Evolutionary conservation across 169 alveolate species (phyloP).

Genomic region (Perkinsus chesapeaki): DNA sequence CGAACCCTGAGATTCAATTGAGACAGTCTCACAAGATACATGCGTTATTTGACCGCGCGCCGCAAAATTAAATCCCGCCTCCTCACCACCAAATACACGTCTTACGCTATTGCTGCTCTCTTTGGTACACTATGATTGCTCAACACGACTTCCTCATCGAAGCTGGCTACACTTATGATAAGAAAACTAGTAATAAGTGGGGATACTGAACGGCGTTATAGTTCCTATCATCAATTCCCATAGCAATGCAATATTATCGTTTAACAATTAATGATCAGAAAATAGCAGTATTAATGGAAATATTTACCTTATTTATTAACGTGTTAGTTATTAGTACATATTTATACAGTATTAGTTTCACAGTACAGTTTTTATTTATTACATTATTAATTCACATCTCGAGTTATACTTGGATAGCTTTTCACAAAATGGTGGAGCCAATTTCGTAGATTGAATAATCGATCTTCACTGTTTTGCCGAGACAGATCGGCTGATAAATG

Average conservation of each 20-base stretch:
- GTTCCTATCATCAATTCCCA: neutral
- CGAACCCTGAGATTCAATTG: neutral
- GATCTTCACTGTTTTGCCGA: too few relatives aligned
- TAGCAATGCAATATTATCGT: too few relatives aligned
- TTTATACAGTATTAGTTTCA: neutral
- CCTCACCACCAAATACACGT: neutral
- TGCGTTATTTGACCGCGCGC: neutral
- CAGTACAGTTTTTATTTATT: neutral
- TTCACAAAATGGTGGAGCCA: neutral
- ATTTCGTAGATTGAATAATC: too few relatives aligned
- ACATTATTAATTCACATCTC: neutral
- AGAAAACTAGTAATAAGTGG: neutral
- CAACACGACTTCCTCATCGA: neutral
- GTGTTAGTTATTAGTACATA: too few relatives aligned
- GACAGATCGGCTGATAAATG: too few relatives aligned
- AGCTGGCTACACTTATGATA: neutral
- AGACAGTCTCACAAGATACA: neutral
- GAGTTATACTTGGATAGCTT: neutral
- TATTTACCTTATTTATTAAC: too few relatives aligned
- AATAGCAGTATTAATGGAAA: too few relatives aligned
- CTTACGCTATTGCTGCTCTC: neutral
- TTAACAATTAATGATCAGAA: too few relatives aligned
- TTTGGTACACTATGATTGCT: neutral
- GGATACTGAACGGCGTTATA: neutral
- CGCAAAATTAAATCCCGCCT: neutral